Conservation (phyloP, 2,329 filamentous ascomycete species). For the Monilinia vaccinii-corymbosi region DNA sequence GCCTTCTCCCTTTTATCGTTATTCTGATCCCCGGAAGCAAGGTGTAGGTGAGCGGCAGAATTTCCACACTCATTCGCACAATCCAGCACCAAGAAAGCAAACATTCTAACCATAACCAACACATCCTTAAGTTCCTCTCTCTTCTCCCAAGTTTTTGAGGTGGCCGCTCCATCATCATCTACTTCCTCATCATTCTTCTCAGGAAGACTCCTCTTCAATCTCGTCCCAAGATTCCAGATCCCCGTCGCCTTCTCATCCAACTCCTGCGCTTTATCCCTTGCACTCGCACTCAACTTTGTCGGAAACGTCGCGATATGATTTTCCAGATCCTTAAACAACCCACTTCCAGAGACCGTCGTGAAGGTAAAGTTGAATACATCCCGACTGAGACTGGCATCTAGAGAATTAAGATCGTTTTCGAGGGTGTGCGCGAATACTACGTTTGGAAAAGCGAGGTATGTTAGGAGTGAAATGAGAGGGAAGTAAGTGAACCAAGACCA, state of each 20-base stretch:
- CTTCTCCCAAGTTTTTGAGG: not conserved
- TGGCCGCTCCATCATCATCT: not conserved
- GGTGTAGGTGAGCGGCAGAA: not conserved
- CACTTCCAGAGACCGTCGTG: not conserved
- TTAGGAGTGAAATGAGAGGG: not conserved
- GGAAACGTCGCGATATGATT: constrained; percentile 32
- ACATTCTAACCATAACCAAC: constrained; percentile 34
- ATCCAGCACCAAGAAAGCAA: constrained; percentile 62
- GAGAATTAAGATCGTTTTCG: not conserved
- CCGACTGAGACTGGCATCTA: not conserved
- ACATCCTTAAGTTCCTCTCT: constrained; percentile 9
- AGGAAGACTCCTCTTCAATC: constrained; percentile 32
- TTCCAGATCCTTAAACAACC: constrained; percentile 26
- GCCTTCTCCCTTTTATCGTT: constrained; percentile 22
- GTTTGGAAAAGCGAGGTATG: not conserved
- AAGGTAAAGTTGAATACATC: not conserved
- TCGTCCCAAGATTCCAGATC: constrained; percentile 60
- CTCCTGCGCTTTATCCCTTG: constrained; percentile 30
- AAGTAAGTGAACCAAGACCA: not conserved
- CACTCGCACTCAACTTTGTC: constrained; percentile 25
- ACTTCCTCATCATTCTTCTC: constrained; percentile 17
- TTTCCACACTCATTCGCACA: constrained; percentile 35
- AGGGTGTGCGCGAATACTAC: not conserved
- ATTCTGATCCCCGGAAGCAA: not conserved
- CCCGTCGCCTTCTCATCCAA: constrained; percentile 47